Base-by-base conservation (phyloP, 495 filamentous ascomycete genomes). In the Hypoxylon fragiforme region DNA sequence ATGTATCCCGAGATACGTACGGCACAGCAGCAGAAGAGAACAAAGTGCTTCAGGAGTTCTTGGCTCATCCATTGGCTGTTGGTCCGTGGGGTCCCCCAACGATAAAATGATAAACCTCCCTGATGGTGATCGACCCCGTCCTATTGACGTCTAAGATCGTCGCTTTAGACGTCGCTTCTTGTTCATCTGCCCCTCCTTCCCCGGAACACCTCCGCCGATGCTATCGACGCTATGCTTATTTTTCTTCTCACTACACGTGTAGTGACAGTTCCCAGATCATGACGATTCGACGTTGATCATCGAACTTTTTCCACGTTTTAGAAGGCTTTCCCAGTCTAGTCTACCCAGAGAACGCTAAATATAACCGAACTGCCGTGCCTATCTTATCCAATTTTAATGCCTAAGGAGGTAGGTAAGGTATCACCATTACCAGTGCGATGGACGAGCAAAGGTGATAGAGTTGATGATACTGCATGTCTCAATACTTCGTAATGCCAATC, bases 51-150 rank as follows among this genome's bases (percentile, higher is more conserved):
- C 52, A 42, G n/a, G n/a, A n/a, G n/a, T n/a, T 52, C 52, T 62
- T 51, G 38, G 47, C 52, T 56, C 43, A 26, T 30, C 52, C 58
- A 56, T 62, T 62, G 47, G 57, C 49, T 61, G 51, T 54, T 60
- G 45, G 50, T 46, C 56, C 52, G 58, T 53, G 58, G 58, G 52
- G 52, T 57, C 58, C 38, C 52, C 58, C n/a, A n/a, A n/a, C n/a
- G n/a, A n/a, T n/a, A n/a, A n/a, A 57, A 53, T 45, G 19, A 43
- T 19, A 46, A 55, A 41, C 32, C 35, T 42, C n/a, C n/a, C 31
- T 48, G 20, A 24, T 31, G 31, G 32, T 38, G 37, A 19, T 32
- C 1, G 21, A 61, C 57, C 51, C 44, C 36, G 51, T 41, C 18
- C 28, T 38, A 45, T 62, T 53, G 47, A 57, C 52, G 47, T 48